Evolutionary conservation across 768 basidiomycete genomes (phyloP).

Genomic region (Serendipita sp.): DNA sequence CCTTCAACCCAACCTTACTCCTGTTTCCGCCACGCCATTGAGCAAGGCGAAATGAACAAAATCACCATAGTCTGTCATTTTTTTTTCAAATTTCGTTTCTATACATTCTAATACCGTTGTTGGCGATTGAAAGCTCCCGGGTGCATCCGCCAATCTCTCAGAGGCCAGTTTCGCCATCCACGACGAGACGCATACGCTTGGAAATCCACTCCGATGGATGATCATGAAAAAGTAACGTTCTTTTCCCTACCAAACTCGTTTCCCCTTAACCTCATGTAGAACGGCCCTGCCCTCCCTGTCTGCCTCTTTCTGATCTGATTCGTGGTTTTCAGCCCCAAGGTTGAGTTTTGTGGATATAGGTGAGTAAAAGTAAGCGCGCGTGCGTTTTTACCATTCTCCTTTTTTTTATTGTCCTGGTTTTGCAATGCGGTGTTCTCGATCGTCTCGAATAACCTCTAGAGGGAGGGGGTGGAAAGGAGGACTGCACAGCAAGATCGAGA

Average conservation of each 20-base stretch:
- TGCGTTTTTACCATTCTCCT: too few species aligned
- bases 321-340: conserved; percentile 53
- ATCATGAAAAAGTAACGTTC: conserved; percentile 87
- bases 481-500: too few species aligned
- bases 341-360: conserved; percentile 98
- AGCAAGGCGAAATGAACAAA: neutral
- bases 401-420: too few species aligned
- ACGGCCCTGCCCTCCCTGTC: neutral
- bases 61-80: conserved; percentile 10
- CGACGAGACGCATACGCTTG: conserved; percentile 92
- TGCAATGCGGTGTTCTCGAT: too few species aligned
- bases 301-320: neutral
- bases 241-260: neutral
- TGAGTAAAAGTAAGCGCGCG: conserved; percentile 19
- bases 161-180: conserved; percentile 83
- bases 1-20: too few species aligned
- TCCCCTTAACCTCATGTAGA: neutral
- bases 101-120: neutral
- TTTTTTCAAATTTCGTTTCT: neutral
- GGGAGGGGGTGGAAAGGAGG: too few species aligned
- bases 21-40: too few species aligned
- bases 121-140: conserved; percentile 46
- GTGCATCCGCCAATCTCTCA: conserved; percentile 64
- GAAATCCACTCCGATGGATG: conserved; percentile 94
- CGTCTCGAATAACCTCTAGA: too few species aligned